Conservation (phyloP, 495 filamentous ascomycete genomes). For the Geopyxis carbonaria region DNA sequence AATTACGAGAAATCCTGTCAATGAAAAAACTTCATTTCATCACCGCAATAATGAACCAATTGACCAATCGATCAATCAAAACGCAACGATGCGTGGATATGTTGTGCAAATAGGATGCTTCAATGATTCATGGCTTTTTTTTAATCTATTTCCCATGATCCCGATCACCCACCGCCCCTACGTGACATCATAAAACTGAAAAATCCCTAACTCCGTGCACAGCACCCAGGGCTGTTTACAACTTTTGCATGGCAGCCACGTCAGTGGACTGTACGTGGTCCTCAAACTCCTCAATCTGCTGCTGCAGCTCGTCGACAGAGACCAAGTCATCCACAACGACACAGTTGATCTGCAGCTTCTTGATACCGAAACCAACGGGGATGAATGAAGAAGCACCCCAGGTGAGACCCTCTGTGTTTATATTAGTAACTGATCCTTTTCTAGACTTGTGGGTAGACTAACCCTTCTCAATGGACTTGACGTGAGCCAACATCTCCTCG, state of each 20-base stretch:
- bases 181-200: no score
- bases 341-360: constrained; percentile 97
- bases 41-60: no score
- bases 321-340: constrained; percentile 97
- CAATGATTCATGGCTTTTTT: no score
- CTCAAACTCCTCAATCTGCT: constrained; percentile 72
- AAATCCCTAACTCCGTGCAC: no score
- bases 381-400: constrained; percentile 91
- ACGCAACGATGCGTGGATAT: no score
- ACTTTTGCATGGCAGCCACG: constrained; percentile 74
- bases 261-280: constrained; percentile 96
- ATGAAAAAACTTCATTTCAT: no score
- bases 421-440: neutral
- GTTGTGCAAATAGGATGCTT: no score
- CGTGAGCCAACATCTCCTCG: constrained; percentile 63
- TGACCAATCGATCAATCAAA: no score
- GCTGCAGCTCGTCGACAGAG: constrained; percentile 71
- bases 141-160: neutral
- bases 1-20: no score
- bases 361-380: constrained; percentile 88
- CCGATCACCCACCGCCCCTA: neutral
- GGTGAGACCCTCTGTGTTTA: constrained; percentile 51
- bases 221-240: no score
- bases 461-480: constrained; percentile 69
- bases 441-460: neutral